phyloP scores from a whole-genome alignment of 768 basidiomycete species.

The Lactarius sp. region DNA sequence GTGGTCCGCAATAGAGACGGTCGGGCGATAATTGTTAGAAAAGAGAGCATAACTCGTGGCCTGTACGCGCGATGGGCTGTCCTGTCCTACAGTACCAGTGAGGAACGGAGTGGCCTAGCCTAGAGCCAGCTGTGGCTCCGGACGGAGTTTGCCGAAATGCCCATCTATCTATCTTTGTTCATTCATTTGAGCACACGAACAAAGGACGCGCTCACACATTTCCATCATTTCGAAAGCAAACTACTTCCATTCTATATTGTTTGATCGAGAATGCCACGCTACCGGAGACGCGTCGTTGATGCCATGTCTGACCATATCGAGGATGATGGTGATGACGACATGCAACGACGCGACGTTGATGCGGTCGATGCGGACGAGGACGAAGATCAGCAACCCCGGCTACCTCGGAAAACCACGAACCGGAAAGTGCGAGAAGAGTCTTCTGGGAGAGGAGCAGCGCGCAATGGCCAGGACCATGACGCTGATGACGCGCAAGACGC shows the following conservation, averaged over 20 bases:
- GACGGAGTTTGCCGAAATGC: constrained; percentile 13
- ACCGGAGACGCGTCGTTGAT: constrained; percentile 39
- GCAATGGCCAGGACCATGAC: constrained; percentile 29
- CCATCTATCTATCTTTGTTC: too few species aligned
- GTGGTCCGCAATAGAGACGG: constrained; percentile 7
- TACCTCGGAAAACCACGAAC: constrained; percentile 32
- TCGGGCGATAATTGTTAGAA: constrained; percentile 13
- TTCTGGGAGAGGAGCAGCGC: not conserved
- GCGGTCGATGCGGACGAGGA: constrained; percentile 40
- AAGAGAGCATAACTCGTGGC: constrained; percentile 6
- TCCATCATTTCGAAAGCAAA: not conserved
- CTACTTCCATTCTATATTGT: not conserved
- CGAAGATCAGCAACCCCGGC: constrained; percentile 34
- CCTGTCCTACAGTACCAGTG: too few species aligned
- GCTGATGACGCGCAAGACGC: constrained; percentile 35
- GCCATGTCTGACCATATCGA: constrained; percentile 56
- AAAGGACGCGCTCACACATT: not conserved
- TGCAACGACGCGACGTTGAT: constrained; percentile 36
- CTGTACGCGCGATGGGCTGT: not conserved
- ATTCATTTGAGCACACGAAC: not conserved
- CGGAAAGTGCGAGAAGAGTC: not conserved
- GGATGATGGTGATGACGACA: constrained; percentile 39
- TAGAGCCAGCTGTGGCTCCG: not conserved
- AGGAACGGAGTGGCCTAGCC: too few species aligned
- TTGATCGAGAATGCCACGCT: constrained; percentile 36